Evolutionary conservation across 305 asterid species (phyloP), one percentile per base, ranked within the genome.

Genomic region (Solanum hybrid): DNA sequence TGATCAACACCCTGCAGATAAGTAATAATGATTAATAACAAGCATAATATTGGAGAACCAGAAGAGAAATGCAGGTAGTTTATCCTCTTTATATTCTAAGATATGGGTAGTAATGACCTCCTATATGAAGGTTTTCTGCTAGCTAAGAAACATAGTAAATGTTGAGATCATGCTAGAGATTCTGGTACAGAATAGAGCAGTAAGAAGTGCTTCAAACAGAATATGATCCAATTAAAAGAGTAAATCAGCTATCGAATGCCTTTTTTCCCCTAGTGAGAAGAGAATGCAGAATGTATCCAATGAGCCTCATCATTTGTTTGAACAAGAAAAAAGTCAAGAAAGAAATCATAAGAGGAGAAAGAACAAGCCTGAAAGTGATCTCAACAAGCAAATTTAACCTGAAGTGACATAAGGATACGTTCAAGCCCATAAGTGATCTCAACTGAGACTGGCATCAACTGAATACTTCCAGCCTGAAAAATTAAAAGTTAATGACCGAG

Each of bases 381-480:
- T 82, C 72, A 87, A 77, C 60, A 64, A 71, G 71, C 73, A 88
- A 78, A 87, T 89, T 82, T 77, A 88, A 97, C 99, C 99, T 97
- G 99, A 95, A 97, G 99, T 92, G 94, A 93, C 99, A 97, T 97
- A 81, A 97, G 97, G 89, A 97, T 97, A 90, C 99, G 94, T 90
- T 97, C 99, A 91, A 97, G 98, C 90, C 99, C 99, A 87, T 97
- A 97, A 11, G 99, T 97, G 88, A 97, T 97, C 93, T 97, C 99
- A 88, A 97, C 98, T 27, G 99, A 96, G 90, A 96, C 92, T 81
- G 99, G 99, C 95, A 88, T 92, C 94, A 97, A 90, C 81, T 91
- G 99, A 86, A 97, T 93, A 93, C 99, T 96, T 91, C 99, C 99
- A 82, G 99, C 98, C 99, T 97, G 92, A 88, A 89, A 71, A 84